A percentile compares a stretch with the other conserved stretches of the same genome.
Conservation (phyloP, 108 stramenopile species). For the Stephanodiscus minutulus region DNA sequence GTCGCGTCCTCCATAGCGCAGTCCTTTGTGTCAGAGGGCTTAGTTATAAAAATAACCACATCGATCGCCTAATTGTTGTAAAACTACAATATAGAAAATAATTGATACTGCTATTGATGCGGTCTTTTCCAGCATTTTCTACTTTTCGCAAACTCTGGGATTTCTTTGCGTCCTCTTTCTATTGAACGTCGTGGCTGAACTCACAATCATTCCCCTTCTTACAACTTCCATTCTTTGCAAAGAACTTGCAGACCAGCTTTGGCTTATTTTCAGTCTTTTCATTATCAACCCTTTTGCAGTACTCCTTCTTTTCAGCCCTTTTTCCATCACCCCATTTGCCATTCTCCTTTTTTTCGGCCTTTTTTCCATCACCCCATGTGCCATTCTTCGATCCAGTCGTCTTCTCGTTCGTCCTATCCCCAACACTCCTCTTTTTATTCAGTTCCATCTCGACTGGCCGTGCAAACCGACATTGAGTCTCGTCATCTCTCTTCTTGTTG, state of each 20-base stretch:
- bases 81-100: no score
- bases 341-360: slow-evolving; percentile 1
- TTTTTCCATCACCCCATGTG: slow-evolving; percentile 15
- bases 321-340: neutral
- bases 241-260: slow-evolving; percentile 42
- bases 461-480: slow-evolving; percentile 74
- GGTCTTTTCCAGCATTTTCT: slow-evolving; percentile 8
- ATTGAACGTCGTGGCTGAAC: slow-evolving; percentile 44
- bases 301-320: slow-evolving; percentile 5
- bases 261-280: neutral
- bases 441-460: slow-evolving; percentile 60
- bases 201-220: slow-evolving; percentile 48
- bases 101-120: slow-evolving; percentile 15
- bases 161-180: neutral
- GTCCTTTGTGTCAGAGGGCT: no score
- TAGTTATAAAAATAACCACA: neutral
- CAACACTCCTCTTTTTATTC: slow-evolving; percentile 31
- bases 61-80: neutral
- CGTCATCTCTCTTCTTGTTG: slow-evolving; percentile 54
- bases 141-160: neutral
- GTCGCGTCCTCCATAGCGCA: no score
- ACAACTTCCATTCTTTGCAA: slow-evolving; percentile 42
- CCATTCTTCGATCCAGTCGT: slow-evolving; percentile 6
- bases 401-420: slow-evolving; percentile 7
- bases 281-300: slow-evolving; percentile 2